Evolutionary conservation across 2,329 filamentous ascomycete genomes (phyloP), one percentile per base, ranked within the genome.

Genomic region (Epichloe brachyelytri): DNA sequence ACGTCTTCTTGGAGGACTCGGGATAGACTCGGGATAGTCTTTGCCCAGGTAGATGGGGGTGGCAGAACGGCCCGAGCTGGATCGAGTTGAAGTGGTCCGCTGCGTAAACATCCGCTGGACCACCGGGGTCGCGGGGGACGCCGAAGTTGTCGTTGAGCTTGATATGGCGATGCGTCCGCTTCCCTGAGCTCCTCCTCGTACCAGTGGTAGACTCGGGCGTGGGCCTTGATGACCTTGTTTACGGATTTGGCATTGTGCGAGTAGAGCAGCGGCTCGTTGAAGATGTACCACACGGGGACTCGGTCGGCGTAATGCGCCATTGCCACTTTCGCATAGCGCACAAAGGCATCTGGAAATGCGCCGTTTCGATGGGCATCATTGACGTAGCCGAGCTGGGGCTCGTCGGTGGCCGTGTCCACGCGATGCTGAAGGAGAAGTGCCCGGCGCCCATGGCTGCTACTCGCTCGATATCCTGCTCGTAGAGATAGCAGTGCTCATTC

Each of bases 391-490:
- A 74, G 59, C 36, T 56, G 48, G 2, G 66, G 60, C 3, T 49
- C 36, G 7, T 57, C 57, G 0, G 47, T 43, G 4, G 56, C 59
- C 1, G 53, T 54, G 6, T 48, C 75, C 75, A 78, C 0, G 73
- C 62, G 50, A 78, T 74, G 4, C 70, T 73, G 54, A 77, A 78
- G 3, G 72, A 71, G 59, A 75, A 77, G 46, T 75, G 71, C 43
- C 68, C 68, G 8, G 76, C 68, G 0, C 76, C 76, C 60, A 79
- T 68, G 3, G 71, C 66, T 1, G 75, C 74, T 8, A 78, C 65
- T 0, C 75, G 68, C 52, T 72, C 74, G 43, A 79, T 76, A 41
- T 78, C 73, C 60, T 78, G 76, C 59, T 77, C 78, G 57, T 78
- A 79, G 7, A 75, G 61, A 53, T 76, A 78, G 58, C 78, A 78